These are phyloP conservation scores for Nicotiana obtusifolia DNA, from an alignment of 257 asterid genomes.

Conservation along the genomic window DNA sequence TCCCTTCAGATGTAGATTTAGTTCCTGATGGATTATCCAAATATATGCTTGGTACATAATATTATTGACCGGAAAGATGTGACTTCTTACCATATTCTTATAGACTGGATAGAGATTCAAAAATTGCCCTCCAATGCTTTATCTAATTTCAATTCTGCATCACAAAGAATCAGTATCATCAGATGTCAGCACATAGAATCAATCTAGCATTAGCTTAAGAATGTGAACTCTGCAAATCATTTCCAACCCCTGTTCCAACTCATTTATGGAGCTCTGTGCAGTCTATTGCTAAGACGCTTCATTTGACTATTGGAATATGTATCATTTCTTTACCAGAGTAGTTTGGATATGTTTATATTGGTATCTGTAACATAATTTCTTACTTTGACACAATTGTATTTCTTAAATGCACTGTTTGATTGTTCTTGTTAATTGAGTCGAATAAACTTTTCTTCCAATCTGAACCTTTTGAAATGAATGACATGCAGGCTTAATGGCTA, in stretches of 20 bases:
- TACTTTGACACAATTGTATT: not conserved
- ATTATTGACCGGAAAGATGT: not conserved
- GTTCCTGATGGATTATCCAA: not conserved
- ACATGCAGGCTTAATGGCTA: conserved; percentile 85
- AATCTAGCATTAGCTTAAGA: not conserved
- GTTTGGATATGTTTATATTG: not conserved
- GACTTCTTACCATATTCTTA: not conserved
- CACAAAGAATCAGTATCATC: not conserved
- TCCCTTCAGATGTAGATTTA: not conserved
- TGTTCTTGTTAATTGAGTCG: not conserved
- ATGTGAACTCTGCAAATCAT: not conserved
- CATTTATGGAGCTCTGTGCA: not conserved
- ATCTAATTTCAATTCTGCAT: not conserved
- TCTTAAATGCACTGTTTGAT: not conserved
- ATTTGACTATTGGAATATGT: not conserved
- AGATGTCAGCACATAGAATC: not conserved
- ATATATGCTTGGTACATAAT: not conserved
- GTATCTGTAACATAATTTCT: not conserved
- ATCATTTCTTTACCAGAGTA: not conserved
- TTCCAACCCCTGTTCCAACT: not conserved
- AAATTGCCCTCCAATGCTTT: not conserved
- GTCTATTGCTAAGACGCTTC: not conserved
- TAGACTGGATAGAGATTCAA: not conserved
- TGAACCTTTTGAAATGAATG: not conserved
- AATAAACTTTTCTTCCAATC: not conserved